phyloP scores from a whole-genome alignment of 148 eudicot species.

The Amaranthus cruentus region DNA sequence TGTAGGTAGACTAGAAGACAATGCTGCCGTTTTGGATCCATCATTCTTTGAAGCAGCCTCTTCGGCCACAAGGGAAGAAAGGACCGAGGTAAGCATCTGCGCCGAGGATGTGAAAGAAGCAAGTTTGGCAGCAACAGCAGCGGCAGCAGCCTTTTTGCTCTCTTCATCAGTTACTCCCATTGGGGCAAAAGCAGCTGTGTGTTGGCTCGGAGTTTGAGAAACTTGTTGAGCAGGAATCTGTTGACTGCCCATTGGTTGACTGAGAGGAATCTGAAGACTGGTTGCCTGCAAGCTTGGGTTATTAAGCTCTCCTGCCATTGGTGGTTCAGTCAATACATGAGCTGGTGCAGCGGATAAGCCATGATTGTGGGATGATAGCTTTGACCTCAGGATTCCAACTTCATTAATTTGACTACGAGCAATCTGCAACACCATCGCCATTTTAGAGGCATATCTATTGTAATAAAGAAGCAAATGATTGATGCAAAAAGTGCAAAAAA shows the following conservation, averaged over 20 bases:
- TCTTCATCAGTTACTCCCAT: slow-evolving; percentile 56
- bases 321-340: slow-evolving; percentile 22
- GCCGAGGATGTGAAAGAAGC: slow-evolving; percentile 92
- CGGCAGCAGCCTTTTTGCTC: slow-evolving; percentile 74
- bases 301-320: slow-evolving; percentile 26
- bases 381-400: slow-evolving; percentile 41
- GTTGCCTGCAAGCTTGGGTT: slow-evolving; percentile 16
- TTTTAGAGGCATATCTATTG: not conserved
- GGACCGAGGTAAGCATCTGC: slow-evolving; percentile 78
- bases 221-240: slow-evolving; percentile 27
- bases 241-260: slow-evolving; percentile 25
- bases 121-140: slow-evolving; percentile 92
- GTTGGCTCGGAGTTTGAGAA: slow-evolving; percentile 30
- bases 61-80: slow-evolving; percentile 91
- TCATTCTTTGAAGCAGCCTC: slow-evolving; percentile 61
- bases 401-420: slow-evolving; percentile 53
- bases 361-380: slow-evolving; percentile 33
- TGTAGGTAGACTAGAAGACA: slow-evolving; percentile 26
- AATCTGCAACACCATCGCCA: slow-evolving; percentile 44
- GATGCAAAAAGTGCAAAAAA: not conserved
- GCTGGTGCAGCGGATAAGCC: slow-evolving; percentile 25
- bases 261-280: slow-evolving; percentile 23
- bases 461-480: not conserved
- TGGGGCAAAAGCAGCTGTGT: slow-evolving; percentile 40
- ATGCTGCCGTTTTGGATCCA: slow-evolving; percentile 37